Evolutionary conservation across 441 rosid species (phyloP), one percentile per base, ranked within the genome.

Genomic region (Adansonia madagascariensis): DNA sequence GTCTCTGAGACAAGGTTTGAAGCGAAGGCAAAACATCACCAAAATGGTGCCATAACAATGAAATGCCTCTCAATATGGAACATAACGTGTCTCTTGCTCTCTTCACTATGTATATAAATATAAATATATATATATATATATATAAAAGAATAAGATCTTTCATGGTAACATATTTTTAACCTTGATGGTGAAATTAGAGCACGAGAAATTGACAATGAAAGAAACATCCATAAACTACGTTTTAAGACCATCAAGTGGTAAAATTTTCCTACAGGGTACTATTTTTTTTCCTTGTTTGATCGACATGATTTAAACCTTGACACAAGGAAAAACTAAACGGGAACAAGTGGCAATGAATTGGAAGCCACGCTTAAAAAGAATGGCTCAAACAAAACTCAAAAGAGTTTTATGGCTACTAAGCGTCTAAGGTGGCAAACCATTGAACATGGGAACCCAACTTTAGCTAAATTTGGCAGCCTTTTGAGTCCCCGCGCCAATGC

Each of bases 401-500:
- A 8, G 6, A 2, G 52, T 10, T 63, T 62, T 10, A 67, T 74
- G 85, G 84, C 65, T 41, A 31, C 70, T 17, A 22, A 82, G 80
- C 66, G 73, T 41, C 55, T 1, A 49, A 67, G 61, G 77, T 72
- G 75, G 86, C 75, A 78, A 82, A 75, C 86, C 83, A n/a, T 78
- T 61, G 77, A 88, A 83, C 84, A 66, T 82, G 88, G 78, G 8
- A 49, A 7, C 78, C 70, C 7, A 5, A 69, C 79, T 77, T 84
- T 80, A 44, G 78, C 77, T 55, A 71, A 71, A 50, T 66, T 78
- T 55, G 77, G 83, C 86, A 82, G 67, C 85, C 77, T 80, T 80
- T 75, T 39, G 8, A 8, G 71, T 18, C 35, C 31, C 15, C 73
- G 35, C 71, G 55, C 64, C 83, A 71, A n/a, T 49, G 62, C 39